These are phyloP conservation scores for Psilocybe azurescens DNA, from an alignment of 768 basidiomycete genomes.

Conservation along the genomic window DNA sequence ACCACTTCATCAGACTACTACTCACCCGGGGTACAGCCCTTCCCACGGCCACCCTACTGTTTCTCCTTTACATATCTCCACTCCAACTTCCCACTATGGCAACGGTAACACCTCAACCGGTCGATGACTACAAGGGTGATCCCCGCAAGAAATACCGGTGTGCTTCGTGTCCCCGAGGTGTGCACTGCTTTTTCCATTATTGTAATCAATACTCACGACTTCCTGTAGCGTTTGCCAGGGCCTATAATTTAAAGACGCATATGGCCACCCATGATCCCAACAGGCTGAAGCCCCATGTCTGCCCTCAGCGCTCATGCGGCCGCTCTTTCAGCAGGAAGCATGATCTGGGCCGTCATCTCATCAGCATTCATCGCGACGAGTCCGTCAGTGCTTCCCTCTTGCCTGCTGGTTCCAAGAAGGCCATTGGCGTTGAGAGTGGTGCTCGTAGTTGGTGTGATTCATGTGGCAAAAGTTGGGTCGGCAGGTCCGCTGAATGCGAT, in stretches of 20 bases:
- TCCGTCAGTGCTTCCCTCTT: slow-evolving; percentile 48
- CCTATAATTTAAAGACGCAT: slow-evolving; percentile 95
- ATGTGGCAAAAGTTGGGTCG: slow-evolving; percentile 75
- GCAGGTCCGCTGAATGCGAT: slow-evolving; percentile 56
- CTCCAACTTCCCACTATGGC: slow-evolving; percentile 54
- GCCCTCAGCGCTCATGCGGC: slow-evolving; percentile 84
- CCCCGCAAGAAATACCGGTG: slow-evolving; percentile 84
- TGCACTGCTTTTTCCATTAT: slow-evolving; percentile 11
- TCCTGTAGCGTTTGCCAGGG: slow-evolving; percentile 81
- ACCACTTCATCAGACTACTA: slow-evolving; percentile 52
- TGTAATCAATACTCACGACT: slow-evolving; percentile 11
- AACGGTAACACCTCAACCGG: slow-evolving; percentile 47
- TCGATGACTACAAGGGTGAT: slow-evolving; percentile 61
- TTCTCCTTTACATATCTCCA: slow-evolving; percentile 60
- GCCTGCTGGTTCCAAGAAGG: slow-evolving; percentile 42
- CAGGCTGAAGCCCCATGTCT: slow-evolving; percentile 87
- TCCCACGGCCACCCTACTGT: slow-evolving; percentile 51
- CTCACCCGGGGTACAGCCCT: slow-evolving; percentile 55
- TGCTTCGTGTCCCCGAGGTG: slow-evolving; percentile 74
- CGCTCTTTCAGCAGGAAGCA: slow-evolving; percentile 95
- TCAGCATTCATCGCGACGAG: slow-evolving; percentile 84
- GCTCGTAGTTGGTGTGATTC: slow-evolving; percentile 72
- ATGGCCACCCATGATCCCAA: slow-evolving; percentile 95
- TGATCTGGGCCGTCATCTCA: slow-evolving; percentile 88
- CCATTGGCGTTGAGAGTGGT: slow-evolving; percentile 74